Conservation (phyloP, 2,329 filamentous ascomycete genomes). For the Exophiala aquamarina region DNA sequence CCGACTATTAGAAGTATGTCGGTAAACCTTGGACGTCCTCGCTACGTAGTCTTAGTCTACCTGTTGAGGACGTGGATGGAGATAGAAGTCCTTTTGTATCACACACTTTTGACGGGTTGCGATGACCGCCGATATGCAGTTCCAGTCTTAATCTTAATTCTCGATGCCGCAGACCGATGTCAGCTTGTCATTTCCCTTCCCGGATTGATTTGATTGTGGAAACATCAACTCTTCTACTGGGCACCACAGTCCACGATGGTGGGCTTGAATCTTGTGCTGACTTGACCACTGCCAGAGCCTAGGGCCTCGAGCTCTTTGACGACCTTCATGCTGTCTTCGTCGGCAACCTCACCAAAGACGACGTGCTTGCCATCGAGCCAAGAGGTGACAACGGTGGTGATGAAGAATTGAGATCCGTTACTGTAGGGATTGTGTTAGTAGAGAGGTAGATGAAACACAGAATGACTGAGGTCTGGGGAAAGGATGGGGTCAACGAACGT, state of each 20-base stretch:
- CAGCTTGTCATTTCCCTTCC: too few species aligned
- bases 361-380: slow-evolving; percentile 71
- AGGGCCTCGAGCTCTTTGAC: slow-evolving; percentile 61
- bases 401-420: slow-evolving; percentile 73
- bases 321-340: slow-evolving; percentile 52
- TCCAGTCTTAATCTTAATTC: too few species aligned
- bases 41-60: background rate
- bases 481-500: slow-evolving; percentile 56
- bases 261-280: slow-evolving; percentile 55
- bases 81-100: background rate
- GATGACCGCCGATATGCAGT: too few species aligned
- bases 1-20: slow-evolving; percentile 11
- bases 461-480: background rate
- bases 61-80: background rate
- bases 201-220: too few species aligned
- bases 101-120: too few species aligned
- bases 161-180: too few species aligned
- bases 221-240: slow-evolving; percentile 8
- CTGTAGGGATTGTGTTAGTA: slow-evolving; percentile 35
- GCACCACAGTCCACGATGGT: slow-evolving; percentile 53
- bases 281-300: slow-evolving; percentile 53
- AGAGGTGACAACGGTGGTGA: slow-evolving; percentile 66
- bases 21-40: slow-evolving; percentile 11
- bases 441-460: background rate
- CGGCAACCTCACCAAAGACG: slow-evolving; percentile 65